These are phyloP conservation scores for Solanum lignicaule DNA, from an alignment of 257 asterid genomes.

Conservation along the genomic window DNA sequence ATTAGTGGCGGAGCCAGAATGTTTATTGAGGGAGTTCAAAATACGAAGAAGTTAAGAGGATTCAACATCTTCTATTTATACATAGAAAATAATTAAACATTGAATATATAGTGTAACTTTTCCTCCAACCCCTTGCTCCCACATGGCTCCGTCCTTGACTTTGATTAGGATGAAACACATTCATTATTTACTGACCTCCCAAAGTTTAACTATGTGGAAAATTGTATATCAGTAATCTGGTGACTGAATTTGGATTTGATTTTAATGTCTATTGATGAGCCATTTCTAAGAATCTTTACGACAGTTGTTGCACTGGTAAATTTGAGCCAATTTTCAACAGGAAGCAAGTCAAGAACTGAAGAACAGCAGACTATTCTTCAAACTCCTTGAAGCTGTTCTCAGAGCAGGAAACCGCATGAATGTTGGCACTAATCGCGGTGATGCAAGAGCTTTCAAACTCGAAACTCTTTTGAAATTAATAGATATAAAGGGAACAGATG, in stretches of 20 bases:
- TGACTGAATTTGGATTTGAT: background rate
- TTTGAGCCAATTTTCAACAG: slow-evolving; percentile 9
- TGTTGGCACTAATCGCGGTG: slow-evolving; percentile 64
- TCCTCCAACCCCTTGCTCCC: background rate
- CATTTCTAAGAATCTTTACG: background rate
- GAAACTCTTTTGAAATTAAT: slow-evolving; percentile 58
- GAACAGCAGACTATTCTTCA: slow-evolving; percentile 53
- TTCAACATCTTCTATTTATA: background rate
- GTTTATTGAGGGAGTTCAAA: background rate
- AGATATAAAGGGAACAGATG: slow-evolving; percentile 57
- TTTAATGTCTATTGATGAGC: background rate
- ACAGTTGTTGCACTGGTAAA: background rate
- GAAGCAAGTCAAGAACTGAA: slow-evolving; percentile 54
- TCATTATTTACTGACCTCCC: background rate
- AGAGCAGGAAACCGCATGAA: slow-evolving; percentile 78
- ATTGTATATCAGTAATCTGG: background rate
- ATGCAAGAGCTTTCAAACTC: slow-evolving; percentile 61
- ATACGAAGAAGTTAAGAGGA: background rate
- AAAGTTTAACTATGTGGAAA: background rate
- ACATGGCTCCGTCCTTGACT: background rate
- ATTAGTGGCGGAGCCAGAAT: background rate
- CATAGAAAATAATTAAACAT: background rate
- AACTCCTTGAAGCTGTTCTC: slow-evolving; percentile 74
- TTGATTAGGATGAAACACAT: background rate
- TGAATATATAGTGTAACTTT: background rate